Conservation (phyloP, 2,329 filamentous ascomycete species). For the Colletotrichum acutatum region DNA sequence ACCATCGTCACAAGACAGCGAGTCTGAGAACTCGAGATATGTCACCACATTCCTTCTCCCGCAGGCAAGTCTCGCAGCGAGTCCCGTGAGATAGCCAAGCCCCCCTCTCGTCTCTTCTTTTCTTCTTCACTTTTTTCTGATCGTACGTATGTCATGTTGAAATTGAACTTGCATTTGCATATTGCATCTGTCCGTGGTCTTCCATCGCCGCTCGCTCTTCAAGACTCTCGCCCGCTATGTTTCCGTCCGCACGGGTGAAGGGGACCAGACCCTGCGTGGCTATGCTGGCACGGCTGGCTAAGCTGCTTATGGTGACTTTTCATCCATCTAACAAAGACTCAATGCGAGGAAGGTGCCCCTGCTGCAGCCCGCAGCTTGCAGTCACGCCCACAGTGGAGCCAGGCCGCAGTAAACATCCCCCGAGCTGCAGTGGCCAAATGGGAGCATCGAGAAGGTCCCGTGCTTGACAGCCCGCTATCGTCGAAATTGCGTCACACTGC, state of each 20-base stretch:
- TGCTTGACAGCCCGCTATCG: conserved; percentile 22
- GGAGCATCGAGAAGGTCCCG: conserved; percentile 5
- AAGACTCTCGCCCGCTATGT: conserved; percentile 1
- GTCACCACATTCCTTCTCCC: conserved; percentile 7
- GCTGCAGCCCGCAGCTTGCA: conserved; percentile 4
- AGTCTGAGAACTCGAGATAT: conserved; percentile 1
- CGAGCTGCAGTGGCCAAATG: conserved; percentile 1
- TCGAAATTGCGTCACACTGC: conserved; percentile 32
- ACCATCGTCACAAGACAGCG: conserved; percentile 12
- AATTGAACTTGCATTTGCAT: conserved; percentile 23
- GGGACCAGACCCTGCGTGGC: conserved; percentile 36
- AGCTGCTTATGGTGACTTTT: neutral
- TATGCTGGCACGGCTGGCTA: conserved; percentile 26
- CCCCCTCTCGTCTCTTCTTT: conserved; percentile 13
- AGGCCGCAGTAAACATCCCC: conserved; percentile 14
- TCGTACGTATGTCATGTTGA: neutral
- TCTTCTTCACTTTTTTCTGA: neutral
- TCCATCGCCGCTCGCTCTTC: neutral
- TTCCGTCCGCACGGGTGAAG: conserved; percentile 29
- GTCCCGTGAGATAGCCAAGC: conserved; percentile 23
- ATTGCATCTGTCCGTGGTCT: neutral
- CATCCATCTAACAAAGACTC: neutral
- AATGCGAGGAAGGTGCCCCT: conserved; percentile 9
- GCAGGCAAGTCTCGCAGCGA: conserved; percentile 18
- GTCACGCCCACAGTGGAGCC: conserved; percentile 22